Conservation (phyloP, 2,329 filamentous ascomycete genomes). For the Aspergillus novofumigatus region DNA sequence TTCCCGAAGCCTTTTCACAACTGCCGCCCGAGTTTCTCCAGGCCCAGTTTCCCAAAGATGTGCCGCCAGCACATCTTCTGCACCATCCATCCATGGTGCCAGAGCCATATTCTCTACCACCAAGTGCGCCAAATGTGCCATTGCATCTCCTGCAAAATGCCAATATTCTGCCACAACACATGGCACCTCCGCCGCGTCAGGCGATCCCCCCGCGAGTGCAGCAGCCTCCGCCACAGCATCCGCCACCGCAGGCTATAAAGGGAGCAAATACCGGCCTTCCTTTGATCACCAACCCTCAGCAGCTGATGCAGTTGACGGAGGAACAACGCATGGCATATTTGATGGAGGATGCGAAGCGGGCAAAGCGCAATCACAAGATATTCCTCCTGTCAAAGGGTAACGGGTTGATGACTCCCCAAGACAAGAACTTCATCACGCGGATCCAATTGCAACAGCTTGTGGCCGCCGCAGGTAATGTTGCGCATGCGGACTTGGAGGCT, state of each 20-base stretch:
- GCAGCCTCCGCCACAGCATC: constrained; percentile 30
- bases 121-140: constrained; percentile 50
- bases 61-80: constrained; percentile 33
- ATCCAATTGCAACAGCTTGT: constrained; percentile 97
- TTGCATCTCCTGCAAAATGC: constrained; percentile 78
- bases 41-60: constrained; percentile 33
- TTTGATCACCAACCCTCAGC: constrained; percentile 65
- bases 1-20: constrained; percentile 30
- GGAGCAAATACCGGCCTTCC: constrained; percentile 38
- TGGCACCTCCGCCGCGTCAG: constrained; percentile 36
- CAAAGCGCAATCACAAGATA: constrained; percentile 98
- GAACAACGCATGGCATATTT: constrained; percentile 80
- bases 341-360: constrained; percentile 86
- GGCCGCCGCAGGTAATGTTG: constrained; percentile 81
- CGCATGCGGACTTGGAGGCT: constrained; percentile 73
- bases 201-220: constrained; percentile 33
- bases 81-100: constrained; percentile 38
- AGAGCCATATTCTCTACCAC: constrained; percentile 41
- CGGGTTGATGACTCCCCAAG: constrained; percentile 95
- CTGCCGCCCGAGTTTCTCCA: constrained; percentile 48
- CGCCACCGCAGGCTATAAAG: constrained; percentile 31
- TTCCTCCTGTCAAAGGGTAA: constrained; percentile 90
- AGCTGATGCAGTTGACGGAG: constrained; percentile 72
- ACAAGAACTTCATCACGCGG: constrained; percentile 98
- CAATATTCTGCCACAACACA: constrained; percentile 54